Evolutionary conservation across 2,329 filamentous ascomycete genomes (phyloP).

Genomic region (Mariannaea elegans): DNA sequence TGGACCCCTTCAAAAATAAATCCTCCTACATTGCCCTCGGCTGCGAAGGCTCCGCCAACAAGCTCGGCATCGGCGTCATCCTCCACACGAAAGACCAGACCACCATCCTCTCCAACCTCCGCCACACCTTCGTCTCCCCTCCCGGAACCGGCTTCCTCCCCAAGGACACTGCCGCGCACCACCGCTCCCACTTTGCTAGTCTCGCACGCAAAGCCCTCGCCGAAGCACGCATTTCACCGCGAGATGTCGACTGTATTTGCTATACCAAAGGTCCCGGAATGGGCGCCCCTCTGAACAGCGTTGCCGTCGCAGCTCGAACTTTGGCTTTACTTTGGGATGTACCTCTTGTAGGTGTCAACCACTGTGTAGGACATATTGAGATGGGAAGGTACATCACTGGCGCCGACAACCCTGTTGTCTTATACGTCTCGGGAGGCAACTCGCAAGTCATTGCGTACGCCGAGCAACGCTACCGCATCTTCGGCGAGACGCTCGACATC

Average conservation of each 20-base stretch:
- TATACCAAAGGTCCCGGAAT: slow-evolving; percentile 97
- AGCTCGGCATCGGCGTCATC: slow-evolving; percentile 93
- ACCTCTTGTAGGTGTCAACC: slow-evolving; percentile 93
- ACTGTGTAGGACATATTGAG: slow-evolving; percentile 98
- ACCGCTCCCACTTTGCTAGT: slow-evolving; percentile 83
- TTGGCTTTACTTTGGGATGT: slow-evolving; percentile 85
- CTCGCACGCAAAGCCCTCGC: slow-evolving; percentile 83
- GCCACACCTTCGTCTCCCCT: slow-evolving; percentile 91
- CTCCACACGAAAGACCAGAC: slow-evolving; percentile 69
- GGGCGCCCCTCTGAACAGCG: slow-evolving; percentile 89
- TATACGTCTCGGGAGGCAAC: slow-evolving; percentile 96
- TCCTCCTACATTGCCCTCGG: slow-evolving; percentile 63
- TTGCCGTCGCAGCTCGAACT: slow-evolving; percentile 85
- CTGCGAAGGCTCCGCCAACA: slow-evolving; percentile 95
- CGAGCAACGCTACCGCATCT: slow-evolving; percentile 93
- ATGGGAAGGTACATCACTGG: slow-evolving; percentile 96
- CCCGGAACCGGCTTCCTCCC: slow-evolving; percentile 95
- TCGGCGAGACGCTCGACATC: slow-evolving; percentile 96
- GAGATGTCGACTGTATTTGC: slow-evolving; percentile 89
- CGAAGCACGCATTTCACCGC: slow-evolving; percentile 68
- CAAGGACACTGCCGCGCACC: slow-evolving; percentile 94
- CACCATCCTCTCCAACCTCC: slow-evolving; percentile 87
- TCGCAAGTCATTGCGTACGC: slow-evolving; percentile 98
- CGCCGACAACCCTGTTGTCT: slow-evolving; percentile 88
- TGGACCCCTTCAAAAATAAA: slow-evolving; percentile 42